Evolutionary conservation across 2,329 filamentous ascomycete genomes (phyloP), one percentile per base, ranked within the genome.

Genomic region (Xylariaceae sp.): DNA sequence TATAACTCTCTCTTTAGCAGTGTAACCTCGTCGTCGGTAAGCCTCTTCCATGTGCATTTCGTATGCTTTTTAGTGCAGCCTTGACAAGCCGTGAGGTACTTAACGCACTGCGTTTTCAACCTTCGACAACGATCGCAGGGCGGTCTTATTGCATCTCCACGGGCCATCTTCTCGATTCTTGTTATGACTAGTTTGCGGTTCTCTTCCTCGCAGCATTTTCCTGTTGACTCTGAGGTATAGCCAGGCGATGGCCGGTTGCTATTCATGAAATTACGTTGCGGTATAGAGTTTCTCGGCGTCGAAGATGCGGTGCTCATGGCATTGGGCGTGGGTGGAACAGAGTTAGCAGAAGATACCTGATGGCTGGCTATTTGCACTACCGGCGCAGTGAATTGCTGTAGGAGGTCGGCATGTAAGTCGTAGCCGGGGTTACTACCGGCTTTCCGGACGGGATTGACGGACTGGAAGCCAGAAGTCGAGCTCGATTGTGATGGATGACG

Each of bases 61-160:
- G 89, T 89, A 67, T 95, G 90, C 68, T 95, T 95, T 68, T 89
- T 92, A 0, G 90, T 95, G 69, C 90, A 95, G 19, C 89, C 89
- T 69, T 87, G 83, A 66, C 91, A 95, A 8, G 89, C 89, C 0
- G 89, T 95, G 37, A 94, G 76, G 58, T 95, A 88, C 71, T 95
- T 95, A 45, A 92, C 75, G 58, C 90, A 95, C 54, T 89, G 83
- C 73, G 91, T 88, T 60, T 88, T 85, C 15, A 95, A 75, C 29
- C 90, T 80, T 42, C 90, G 80, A 67, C 90, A 95, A 36, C 89
- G 79, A 67, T 95, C 91, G 66, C 90, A 95, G 0, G 89, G 88
- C 9, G 90, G 91, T n/a, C 83, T 71, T 46, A 95, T 88, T 5
- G 81, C 76, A 51, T 90, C 87, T 3, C 89, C 89, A 45, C 88